Conservation (phyloP, 2,329 filamentous ascomycete genomes). For the Cordyceps cicadae region DNA sequence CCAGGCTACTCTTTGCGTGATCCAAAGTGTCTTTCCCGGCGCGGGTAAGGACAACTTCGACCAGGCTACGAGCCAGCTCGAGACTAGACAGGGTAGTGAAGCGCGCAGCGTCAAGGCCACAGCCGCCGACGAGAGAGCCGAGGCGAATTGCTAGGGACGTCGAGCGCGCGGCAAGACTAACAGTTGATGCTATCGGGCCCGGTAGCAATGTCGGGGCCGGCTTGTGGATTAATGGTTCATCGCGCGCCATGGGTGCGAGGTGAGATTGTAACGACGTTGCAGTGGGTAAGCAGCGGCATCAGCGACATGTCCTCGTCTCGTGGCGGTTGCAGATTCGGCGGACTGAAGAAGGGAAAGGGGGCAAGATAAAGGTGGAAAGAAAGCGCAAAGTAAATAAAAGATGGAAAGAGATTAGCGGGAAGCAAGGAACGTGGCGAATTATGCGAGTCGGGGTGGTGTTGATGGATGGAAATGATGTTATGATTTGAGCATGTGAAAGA, state of each 20-base stretch:
- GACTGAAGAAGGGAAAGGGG: not conserved
- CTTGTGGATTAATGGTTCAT: slow-evolving; percentile 14
- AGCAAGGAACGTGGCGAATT: slow-evolving; percentile 7
- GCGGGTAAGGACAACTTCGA: slow-evolving; percentile 45
- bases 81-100: slow-evolving; percentile 50
- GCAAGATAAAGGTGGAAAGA: not conserved
- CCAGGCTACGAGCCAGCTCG: slow-evolving; percentile 45
- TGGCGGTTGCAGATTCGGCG: not conserved
- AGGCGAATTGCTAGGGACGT: slow-evolving; percentile 49
- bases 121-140: slow-evolving; percentile 43
- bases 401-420: not conserved
- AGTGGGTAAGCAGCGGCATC: not conserved
- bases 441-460: not conserved
- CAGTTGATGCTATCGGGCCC: slow-evolving; percentile 45
- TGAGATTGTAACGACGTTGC: not conserved
- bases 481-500: slow-evolving; percentile 8
- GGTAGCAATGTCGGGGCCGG: slow-evolving; percentile 46
- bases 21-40: slow-evolving; percentile 43
- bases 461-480: not conserved
- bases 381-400: not conserved
- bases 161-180: slow-evolving; percentile 54
- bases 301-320: not conserved
- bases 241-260: not conserved
- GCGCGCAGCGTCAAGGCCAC: slow-evolving; percentile 44
- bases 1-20: slow-evolving; percentile 38